Evolutionary conservation across 768 basidiomycete species (phyloP).

Genomic region (Chalciporus sphaerocephalus): DNA sequence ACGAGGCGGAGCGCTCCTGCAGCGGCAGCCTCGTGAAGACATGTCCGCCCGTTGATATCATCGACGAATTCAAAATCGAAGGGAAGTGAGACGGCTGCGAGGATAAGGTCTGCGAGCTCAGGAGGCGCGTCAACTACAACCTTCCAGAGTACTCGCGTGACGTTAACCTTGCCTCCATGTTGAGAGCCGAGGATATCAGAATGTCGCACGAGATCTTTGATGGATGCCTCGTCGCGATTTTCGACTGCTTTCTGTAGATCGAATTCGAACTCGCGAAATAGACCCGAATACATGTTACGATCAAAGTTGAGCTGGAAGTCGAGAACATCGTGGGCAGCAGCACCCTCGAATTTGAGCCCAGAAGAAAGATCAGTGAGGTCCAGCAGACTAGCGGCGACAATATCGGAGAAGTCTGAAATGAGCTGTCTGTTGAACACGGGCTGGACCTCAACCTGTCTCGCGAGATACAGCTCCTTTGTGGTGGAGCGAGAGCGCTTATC

Average conservation of each 20-base stretch:
- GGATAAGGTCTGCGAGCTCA: conserved; percentile 69
- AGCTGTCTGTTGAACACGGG: conserved; percentile 97
- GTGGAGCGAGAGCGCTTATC: conserved; percentile 93
- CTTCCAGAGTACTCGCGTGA: conserved; percentile 94
- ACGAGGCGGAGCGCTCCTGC: conserved; percentile 77
- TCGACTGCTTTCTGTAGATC: conserved; percentile 77
- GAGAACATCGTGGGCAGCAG: conserved; percentile 71
- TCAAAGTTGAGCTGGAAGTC: conserved; percentile 68
- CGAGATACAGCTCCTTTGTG: conserved; percentile 95
- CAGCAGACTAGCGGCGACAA: conserved; percentile 77
- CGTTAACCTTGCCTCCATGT: conserved; percentile 56
- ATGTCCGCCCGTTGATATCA: conserved; percentile 94
- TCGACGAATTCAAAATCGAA: conserved; percentile 93
- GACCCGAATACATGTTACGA: conserved; percentile 56
- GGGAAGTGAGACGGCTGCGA: conserved; percentile 57
- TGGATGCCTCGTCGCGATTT: conserved; percentile 51
- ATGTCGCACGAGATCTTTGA: conserved; percentile 66
- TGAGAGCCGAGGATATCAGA: conserved; percentile 64
- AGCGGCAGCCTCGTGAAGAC: conserved; percentile 90
- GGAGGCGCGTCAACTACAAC: conserved; percentile 76
- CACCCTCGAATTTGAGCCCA: conserved; percentile 74
- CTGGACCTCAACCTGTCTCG: conserved; percentile 97
- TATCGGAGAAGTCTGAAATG: conserved; percentile 92
- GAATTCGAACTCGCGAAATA: conserved; percentile 84
- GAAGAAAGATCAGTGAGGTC: conserved; percentile 74